Conservation (phyloP, 352 stramenopile genomes). For the Globisporangium paddicum region DNA sequence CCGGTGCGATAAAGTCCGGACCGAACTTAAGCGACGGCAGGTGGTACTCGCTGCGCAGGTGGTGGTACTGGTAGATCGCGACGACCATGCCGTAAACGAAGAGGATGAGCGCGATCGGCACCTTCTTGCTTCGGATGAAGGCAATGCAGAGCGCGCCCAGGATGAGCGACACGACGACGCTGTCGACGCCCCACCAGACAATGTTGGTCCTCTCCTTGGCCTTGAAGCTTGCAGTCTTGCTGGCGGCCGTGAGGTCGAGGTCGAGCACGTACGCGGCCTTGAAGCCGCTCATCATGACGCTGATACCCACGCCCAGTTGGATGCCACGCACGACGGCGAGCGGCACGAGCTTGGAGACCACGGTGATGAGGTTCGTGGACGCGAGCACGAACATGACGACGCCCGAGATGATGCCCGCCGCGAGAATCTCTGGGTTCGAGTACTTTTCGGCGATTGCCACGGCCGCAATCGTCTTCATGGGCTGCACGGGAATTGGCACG, state of each 20-base stretch:
- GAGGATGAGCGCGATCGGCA: constrained; percentile 59
- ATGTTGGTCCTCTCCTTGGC: constrained; percentile 23
- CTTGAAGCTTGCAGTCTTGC: constrained; percentile 18
- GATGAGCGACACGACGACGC: constrained; percentile 59
- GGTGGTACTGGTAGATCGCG: constrained; percentile 53
- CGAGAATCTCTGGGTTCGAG: constrained; percentile 71
- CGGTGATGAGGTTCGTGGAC: constrained; percentile 86
- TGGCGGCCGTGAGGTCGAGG: constrained; percentile 26
- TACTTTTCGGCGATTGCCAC: constrained; percentile 86
- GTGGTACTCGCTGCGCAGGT: constrained; percentile 41
- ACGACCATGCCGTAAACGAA: constrained; percentile 72
- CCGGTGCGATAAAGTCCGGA: constrained; percentile 50
- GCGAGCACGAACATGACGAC: constrained; percentile 68
- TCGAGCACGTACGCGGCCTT: constrained; percentile 50
- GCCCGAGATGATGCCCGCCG: constrained; percentile 85
- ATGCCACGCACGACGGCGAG: constrained; percentile 87
- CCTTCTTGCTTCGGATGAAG: constrained; percentile 52
- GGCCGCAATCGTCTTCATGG: constrained; percentile 93
- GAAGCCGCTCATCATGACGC: constrained; percentile 83
- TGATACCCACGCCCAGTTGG: constrained; percentile 89
- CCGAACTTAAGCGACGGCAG: constrained; percentile 46
- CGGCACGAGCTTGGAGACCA: constrained; percentile 87
- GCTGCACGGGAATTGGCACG: constrained; percentile 93
- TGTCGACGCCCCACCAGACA: constrained; percentile 63
- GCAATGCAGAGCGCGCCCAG: constrained; percentile 69